Evolutionary conservation across 108 stramenopile species (phyloP).

Genomic region (Fragilariopsis cylindrus): DNA sequence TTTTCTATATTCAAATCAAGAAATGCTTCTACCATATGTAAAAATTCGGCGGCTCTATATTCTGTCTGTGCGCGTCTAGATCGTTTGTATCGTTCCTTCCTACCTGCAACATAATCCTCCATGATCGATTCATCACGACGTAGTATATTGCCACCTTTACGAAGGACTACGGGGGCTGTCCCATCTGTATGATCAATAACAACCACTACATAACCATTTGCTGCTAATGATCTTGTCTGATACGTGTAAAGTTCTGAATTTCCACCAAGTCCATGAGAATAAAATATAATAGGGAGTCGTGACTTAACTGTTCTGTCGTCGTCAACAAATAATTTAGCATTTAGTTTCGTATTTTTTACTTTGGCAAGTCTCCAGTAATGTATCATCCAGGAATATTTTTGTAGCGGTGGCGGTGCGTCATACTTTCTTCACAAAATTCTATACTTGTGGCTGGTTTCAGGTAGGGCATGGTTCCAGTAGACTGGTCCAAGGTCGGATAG

Average conservation of each 20-base stretch:
- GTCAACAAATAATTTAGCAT: conserved; percentile 19
- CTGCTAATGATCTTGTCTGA: conserved; percentile 52
- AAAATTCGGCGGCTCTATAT: conserved; percentile 42
- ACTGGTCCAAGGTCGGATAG: conserved; percentile 51
- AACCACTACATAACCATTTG: conserved; percentile 51
- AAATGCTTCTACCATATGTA: conserved; percentile 37
- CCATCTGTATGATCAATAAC: conserved; percentile 57
- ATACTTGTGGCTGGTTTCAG: conserved; percentile 23
- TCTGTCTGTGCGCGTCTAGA: conserved; percentile 40
- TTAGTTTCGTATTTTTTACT: neutral
- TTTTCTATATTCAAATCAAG: conserved; percentile 33
- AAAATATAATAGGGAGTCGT: conserved; percentile 47
- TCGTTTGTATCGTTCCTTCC: conserved; percentile 14
- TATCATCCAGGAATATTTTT: conserved; percentile 41
- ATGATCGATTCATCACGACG: neutral
- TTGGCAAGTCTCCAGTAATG: conserved; percentile 47
- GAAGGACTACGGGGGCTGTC: conserved; percentile 32
- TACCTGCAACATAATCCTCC: conserved; percentile 1
- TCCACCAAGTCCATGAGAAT: conserved; percentile 68
- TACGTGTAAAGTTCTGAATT: conserved; percentile 50
- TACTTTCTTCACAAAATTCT: conserved; percentile 40
- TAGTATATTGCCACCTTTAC: conserved; percentile 33
- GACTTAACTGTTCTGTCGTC: neutral
- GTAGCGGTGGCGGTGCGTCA: neutral
- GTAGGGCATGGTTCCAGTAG: conserved; percentile 28